Base-by-base conservation (phyloP, 768 basidiomycete genomes). In the Myochromella boudieri region DNA sequence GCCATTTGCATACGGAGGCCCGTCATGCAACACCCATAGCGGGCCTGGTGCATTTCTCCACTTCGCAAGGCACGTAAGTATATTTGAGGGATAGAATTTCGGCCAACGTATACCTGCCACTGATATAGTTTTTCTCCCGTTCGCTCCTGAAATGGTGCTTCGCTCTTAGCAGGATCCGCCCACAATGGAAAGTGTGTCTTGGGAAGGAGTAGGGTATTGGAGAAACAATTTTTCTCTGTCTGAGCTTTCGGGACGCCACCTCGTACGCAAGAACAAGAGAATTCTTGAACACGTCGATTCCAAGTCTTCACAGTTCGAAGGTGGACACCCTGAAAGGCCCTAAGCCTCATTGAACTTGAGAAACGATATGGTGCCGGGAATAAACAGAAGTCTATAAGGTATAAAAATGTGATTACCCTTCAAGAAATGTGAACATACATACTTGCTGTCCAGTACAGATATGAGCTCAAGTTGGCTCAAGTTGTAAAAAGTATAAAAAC, bases 1-100 rank as follows among this genome's bases (percentile, higher is more conserved):
- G 0, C 97, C 97, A 61, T 99, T 99, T 1, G 95, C 95, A 60
- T 98, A 98, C 0, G 97, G 97, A 25, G 95, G 95, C 0, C 95
- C 97, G 63, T 99, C 95, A 54, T 95, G 94, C 42, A 95, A 72
- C 10, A 97, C 85, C 58, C 94, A 98, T 24, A 82, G 60, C 1
- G 83, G 80, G 2, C 88, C 79, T 26, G 76, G 69, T 10, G 72
- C 78, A 57, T 88, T 82, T 51, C 82, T 69, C 68, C 74, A 78
- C 91, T 95, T 32, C 15, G 38, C 15, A 37, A 17, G 20, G 38
- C 25, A 15, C 12, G 12, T 33, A 21, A 31, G 32, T 22, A 14
- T 18, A 8, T 8, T 15, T 21, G 11, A 37, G 18, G 11, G 25
- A 34, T 44, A n/a, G 22, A 8, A 49, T 3, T 17, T 26, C 25